Conservation (phyloP, 1,139 yeast species). For the Blastobotrys proliferans region DNA sequence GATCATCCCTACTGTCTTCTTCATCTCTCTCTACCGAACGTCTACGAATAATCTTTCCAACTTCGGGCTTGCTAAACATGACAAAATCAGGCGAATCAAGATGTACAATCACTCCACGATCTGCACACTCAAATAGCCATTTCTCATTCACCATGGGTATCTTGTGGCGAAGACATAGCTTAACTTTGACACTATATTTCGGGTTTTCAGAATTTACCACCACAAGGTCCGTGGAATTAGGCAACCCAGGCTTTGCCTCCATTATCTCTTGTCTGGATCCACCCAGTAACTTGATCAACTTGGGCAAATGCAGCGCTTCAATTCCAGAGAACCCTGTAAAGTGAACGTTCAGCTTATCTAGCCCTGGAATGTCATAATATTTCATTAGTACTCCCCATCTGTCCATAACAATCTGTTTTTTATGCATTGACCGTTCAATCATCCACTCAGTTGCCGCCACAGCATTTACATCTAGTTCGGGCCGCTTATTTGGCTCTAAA, state of each 20-base stretch:
- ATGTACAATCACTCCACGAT: constrained; percentile 7
- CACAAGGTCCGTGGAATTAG: constrained; percentile 8
- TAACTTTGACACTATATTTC: constrained; percentile 1
- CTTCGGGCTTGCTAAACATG: constrained; percentile 4
- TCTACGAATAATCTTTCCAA: constrained; percentile 5
- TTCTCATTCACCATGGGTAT: constrained; percentile 51
- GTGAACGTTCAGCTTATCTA: constrained; percentile 47
- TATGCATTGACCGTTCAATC: constrained; percentile 70
- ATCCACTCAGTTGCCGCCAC: constrained; percentile 67
- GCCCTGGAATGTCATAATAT: constrained; percentile 37
- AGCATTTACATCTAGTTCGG: constrained; percentile 9
- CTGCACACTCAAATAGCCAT: constrained; percentile 47
- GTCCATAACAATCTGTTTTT: constrained; percentile 52
- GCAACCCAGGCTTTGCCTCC: constrained; percentile 5
- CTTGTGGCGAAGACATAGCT: constrained; percentile 5
- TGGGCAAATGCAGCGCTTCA: constrained; percentile 70
- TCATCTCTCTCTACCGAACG: constrained; percentile 6
- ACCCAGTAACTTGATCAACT: constrained; percentile 47
- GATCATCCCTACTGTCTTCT: background rate
- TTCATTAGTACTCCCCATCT: constrained; percentile 69
- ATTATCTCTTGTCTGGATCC: constrained; percentile 46
- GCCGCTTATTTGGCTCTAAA: constrained; percentile 16
- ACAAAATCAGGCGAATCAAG: background rate
- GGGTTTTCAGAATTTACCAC: constrained; percentile 4
- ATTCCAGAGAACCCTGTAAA: constrained; percentile 82